A percentile compares a stretch with the other conserved stretches of the same genome.
Evolutionary conservation across 805 yeast species (phyloP).

Genomic region (Helenozyma baotianmanensis): DNA sequence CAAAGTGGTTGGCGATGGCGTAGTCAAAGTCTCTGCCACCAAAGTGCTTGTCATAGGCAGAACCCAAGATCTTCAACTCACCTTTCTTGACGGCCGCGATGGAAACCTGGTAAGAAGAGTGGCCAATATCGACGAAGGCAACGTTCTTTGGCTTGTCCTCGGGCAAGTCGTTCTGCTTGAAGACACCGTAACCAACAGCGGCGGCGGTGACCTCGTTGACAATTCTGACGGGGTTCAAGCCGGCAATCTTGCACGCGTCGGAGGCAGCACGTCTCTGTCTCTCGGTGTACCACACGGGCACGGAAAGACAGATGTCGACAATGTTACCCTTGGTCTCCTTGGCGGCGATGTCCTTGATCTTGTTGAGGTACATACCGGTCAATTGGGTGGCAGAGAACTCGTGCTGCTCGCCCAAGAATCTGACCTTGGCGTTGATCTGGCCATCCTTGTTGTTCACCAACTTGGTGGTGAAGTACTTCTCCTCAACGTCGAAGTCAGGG

Average conservation of each 20-base stretch:
- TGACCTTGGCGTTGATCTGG: conserved; percentile 78
- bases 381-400: conserved; percentile 86
- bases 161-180: conserved; percentile 88
- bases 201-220: conserved; percentile 98
- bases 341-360: conserved; percentile 74
- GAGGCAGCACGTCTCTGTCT: conserved; percentile 93
- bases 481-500: conserved; percentile 74
- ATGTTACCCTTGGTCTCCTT: conserved; percentile 80
- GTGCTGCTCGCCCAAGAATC: conserved; percentile 71
- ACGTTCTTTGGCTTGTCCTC: conserved; percentile 88
- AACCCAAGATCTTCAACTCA: conserved; percentile 87
- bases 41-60: conserved; percentile 91
- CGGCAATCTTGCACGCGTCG: conserved; percentile 94
- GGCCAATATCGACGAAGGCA: conserved; percentile 95
- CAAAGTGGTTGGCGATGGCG: conserved; percentile 92
- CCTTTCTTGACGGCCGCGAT: conserved; percentile 92
- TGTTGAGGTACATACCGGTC: conserved; percentile 91
- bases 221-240: conserved; percentile 95
- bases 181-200: conserved; percentile 98
- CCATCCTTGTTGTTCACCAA: conserved; percentile 69
- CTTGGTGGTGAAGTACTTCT: conserved; percentile 67
- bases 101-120: conserved; percentile 88
- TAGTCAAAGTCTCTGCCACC: conserved; percentile 98
- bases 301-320: conserved; percentile 87
- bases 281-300: conserved; percentile 97